Evolutionary conservation across 192 early-diverging fungal genomes (phyloP), one percentile per base, ranked within the genome.

Genomic region (Pilaira anomala): DNA sequence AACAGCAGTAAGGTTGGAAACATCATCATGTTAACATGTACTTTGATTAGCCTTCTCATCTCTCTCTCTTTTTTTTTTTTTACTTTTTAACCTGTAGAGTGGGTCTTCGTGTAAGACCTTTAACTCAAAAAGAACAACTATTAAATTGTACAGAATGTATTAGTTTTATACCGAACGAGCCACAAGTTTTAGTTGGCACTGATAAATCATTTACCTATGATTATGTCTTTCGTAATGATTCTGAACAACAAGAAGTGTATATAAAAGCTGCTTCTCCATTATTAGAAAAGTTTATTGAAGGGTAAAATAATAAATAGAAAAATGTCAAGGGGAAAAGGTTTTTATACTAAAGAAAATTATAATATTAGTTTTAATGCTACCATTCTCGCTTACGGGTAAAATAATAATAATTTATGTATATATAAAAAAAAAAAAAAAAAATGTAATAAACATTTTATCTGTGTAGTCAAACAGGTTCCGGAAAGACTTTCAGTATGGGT

Each of bases 401-500:
- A 21, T 54, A 44, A 30, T 45, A 40, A 12, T 12, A 40, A 12
- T 49, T 26, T 46, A 25, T 24, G n/a, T 61, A 39, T 61, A 40
- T 26, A 26, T 7, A 22, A 18, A 14, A 22, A 55, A 14, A 16
- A 14, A 14, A 36, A 18, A 28, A 33, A 28, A 36, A 9, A 40
- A 16, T 41, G 11, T 46, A 14, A 25, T 41, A 33, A 57, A 36
- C 49, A 13, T 26, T 64, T 53, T n/a, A 22, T 51, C 40, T 28
- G 28, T 51, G 21, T 61, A 81, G 80, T 26, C 91, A 96, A 84
- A 96, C 94, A 1, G 93, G 92, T 45, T 86, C 86, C 28, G 96
- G 96, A 36, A 98, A 98, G 78, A 95, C 95, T 0, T 90, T 88
- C 72, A 96, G 88, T n/a, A 98, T 98, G 93, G 92, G 94, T 52